Base-by-base conservation (phyloP, 208 protist species). In the Wallacemonas sp. region DNA sequence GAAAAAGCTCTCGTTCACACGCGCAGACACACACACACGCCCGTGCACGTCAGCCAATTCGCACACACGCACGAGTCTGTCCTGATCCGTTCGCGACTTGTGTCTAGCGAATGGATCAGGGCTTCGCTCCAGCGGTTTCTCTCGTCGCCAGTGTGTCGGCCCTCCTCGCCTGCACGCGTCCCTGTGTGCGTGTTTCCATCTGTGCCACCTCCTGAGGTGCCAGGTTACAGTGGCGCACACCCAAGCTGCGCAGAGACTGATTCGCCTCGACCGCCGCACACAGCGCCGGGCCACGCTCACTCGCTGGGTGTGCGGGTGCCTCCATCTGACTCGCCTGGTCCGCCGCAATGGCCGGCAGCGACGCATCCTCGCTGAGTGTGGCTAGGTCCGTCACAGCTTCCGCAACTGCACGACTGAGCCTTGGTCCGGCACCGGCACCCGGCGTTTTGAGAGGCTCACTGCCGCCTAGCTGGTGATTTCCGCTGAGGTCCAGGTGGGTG, bases 151-250 rank as follows among this genome's bases (percentile, higher is more conserved):
- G n/a, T 3, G 45, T 26, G 8, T 53, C 6, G 4, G 45, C 45
- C 22, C 38, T 48, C 29, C 52, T 60, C 39, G 75, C 21, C 54
- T 83, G 73, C 37, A 92, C 79, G 26, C 80, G 71, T 33, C 57
- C 19, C 55, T 73, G 67, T 17, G 84, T 50, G 0, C 64, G 30
- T 15, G 29, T 50, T 53, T 81, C 71, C 42, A 94, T 89, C 6
- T 42, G 68, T 38, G 37, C 34, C 42, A 89, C 74, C 57, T 85
- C 74, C 29, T 75, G 42, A 1, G 41, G 15, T 9, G 74, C 61
- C 38, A 94, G 36, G 30, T 78, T 74, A 72, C 84, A 89, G 29
- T 64, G 53, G 27, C 87, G 73, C 10, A 91, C 73, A 45, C 94
- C 91, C 29, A 97, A 62, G 52, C 77, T 71, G 8, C 57, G 61